These are phyloP conservation scores for Crithidia mellificae DNA, from an alignment of 208 protist species.

Conservation along the genomic window DNA sequence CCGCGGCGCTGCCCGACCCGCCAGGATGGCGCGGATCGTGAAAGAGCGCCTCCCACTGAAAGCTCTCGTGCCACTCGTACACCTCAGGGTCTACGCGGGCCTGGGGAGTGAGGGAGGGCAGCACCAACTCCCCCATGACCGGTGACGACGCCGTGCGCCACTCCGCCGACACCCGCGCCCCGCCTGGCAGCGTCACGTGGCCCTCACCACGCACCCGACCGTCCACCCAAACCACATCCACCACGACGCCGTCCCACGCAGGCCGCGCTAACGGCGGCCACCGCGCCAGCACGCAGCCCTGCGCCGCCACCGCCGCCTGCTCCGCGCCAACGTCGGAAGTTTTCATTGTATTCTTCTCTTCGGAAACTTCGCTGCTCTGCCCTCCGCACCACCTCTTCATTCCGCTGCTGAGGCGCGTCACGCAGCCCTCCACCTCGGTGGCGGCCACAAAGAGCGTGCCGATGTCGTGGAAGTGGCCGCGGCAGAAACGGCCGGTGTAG, in stretches of 20 bases:
- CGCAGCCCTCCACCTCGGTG: constrained; percentile 28
- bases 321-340: neutral
- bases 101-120: constrained; percentile 22
- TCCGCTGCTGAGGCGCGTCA: constrained; percentile 30
- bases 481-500: constrained; percentile 68
- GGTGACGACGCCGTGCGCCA: constrained; percentile 58
- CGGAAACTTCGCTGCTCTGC: neutral
- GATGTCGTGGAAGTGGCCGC: constrained; percentile 62
- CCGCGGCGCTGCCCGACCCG: neutral
- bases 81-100: constrained; percentile 24
- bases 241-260: constrained; percentile 45
- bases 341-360: too few species aligned
- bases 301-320: neutral
- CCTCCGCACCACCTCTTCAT: constrained; percentile 12
- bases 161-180: constrained; percentile 57
- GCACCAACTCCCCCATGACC: constrained; percentile 51
- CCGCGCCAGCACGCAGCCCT: neutral
- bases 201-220: constrained; percentile 66
- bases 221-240: constrained; percentile 70
- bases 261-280: constrained; percentile 21
- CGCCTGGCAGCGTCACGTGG: constrained; percentile 64
- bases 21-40: constrained; percentile 23
- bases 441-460: constrained; percentile 61
- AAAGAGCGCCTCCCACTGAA: constrained; percentile 82
- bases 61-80: constrained; percentile 65